Evolutionary conservation across 352 stramenopile species (phyloP), one percentile per base, ranked within the genome.

Genomic region (Phytophthora rubi): DNA sequence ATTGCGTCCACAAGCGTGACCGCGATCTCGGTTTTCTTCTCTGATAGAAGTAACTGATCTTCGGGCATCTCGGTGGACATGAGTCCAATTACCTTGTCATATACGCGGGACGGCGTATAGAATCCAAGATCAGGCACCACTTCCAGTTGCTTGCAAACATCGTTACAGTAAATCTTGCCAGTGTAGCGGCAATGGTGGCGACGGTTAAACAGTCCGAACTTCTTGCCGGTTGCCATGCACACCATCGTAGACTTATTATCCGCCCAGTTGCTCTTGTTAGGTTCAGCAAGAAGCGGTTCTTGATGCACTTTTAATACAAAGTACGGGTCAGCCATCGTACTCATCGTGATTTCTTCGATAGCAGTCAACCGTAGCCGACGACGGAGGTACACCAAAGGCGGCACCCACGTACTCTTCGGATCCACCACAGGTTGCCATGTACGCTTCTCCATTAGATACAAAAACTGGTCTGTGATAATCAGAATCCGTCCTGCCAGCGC

Each of bases 1-100:
- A 94, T 92, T 10, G 82, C 80, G 62, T 96, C 86, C 9, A 94
- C 89, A 44, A 95, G 75, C n/a, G 86, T 91, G 39, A 95, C 88
- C 5, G 81, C 86, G 28, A 96, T 93, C 66, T 96, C 89, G 0
- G 89, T 95, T 63, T 96, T 96, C 73, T 96, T 96, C 65, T 96
- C 89, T 0, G 82, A 94, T 23, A 79, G 28, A 6, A 95, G 75
- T 15, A 94, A 73, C 56, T 95, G 86, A 35, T 96, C 89, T 73
- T 96, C 89, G 16, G 74, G 70, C 72, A 94, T 85, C 53, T 96
- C 89, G 0, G 88, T 95, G 9, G 83, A 95, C 64, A 96, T 94
- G 18, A 86, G 80, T 0, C 89, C 89, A 52, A 96, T 86, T 0
- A 88, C 71, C 16, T 86, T 86, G 39, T 96, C 88, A 55, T 86